phyloP scores from a whole-genome alignment of 2,329 filamentous ascomycete genomes.

The Botrytis cinerea region DNA sequence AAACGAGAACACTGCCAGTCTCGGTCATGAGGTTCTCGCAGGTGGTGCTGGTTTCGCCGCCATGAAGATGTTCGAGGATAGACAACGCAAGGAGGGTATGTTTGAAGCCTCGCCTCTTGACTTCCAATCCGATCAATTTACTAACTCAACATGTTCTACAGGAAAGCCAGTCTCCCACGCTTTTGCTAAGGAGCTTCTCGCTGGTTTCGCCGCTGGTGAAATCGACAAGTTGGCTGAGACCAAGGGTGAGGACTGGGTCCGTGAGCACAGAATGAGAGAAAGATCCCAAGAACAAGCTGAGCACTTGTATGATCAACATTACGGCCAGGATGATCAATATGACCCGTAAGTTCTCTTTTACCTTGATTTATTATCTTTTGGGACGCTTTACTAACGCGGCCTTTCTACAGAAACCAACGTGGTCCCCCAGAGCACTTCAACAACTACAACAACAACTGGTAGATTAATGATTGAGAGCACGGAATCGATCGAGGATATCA shows the following conservation, averaged over 20 bases:
- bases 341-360: slow-evolving; percentile 51
- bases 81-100: slow-evolving; percentile 68
- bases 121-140: not conserved
- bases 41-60: slow-evolving; percentile 77
- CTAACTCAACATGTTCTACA: slow-evolving; percentile 38
- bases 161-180: slow-evolving; percentile 70
- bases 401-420: slow-evolving; percentile 37
- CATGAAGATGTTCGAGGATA: slow-evolving; percentile 78
- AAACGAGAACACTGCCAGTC: slow-evolving; percentile 55
- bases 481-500: slow-evolving; percentile 2
- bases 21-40: slow-evolving; percentile 73
- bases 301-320: slow-evolving; percentile 64
- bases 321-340: slow-evolving; percentile 56
- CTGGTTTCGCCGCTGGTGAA: slow-evolving; percentile 71
- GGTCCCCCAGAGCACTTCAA: slow-evolving; percentile 38
- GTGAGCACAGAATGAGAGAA: slow-evolving; percentile 49
- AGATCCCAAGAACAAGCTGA: slow-evolving; percentile 60
- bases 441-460: slow-evolving; percentile 28
- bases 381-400: slow-evolving; percentile 2
- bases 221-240: slow-evolving; percentile 75
- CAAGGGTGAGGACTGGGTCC: slow-evolving; percentile 61
- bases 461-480: slow-evolving; percentile 2
- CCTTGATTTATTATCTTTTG: not conserved
- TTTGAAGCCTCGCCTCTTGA: not conserved
- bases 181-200: slow-evolving; percentile 77